phyloP scores from a whole-genome alignment of 176 grass and related monocot species.

The Avena insularis region DNA sequence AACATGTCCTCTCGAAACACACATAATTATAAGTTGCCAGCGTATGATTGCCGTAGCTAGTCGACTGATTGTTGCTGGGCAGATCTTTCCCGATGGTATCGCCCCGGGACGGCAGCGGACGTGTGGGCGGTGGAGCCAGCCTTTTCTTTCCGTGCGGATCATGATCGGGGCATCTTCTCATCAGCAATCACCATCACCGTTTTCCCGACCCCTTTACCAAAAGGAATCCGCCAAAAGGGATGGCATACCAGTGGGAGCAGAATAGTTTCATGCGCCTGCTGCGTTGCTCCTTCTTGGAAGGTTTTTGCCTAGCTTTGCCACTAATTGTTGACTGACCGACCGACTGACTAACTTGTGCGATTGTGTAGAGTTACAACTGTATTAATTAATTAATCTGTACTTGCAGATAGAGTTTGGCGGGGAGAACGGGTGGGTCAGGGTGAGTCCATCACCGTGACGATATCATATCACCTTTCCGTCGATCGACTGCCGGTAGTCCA shows the following conservation, averaged over 20 bases:
- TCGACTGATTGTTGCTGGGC: too few species aligned
- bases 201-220: too few species aligned
- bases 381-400: not conserved
- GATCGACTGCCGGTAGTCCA: not conserved
- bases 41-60: too few species aligned
- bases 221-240: not conserved
- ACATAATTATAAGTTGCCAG: too few species aligned
- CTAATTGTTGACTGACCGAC: not conserved
- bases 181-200: too few species aligned
- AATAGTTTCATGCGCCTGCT: not conserved
- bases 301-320: not conserved
- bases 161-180: too few species aligned
- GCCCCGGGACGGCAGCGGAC: too few species aligned
- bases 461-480: not conserved
- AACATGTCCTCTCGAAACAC: too few species aligned
- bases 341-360: not conserved
- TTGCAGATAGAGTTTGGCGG: not conserved
- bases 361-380: not conserved
- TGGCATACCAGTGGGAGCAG: not conserved
- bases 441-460: not conserved
- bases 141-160: too few species aligned
- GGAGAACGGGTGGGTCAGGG: too few species aligned
- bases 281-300: too few species aligned
- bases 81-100: not conserved
- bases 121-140: too few species aligned